Evolutionary conservation across 441 rosid species (phyloP).

Genomic region (Arabidopsis hybrid): DNA sequence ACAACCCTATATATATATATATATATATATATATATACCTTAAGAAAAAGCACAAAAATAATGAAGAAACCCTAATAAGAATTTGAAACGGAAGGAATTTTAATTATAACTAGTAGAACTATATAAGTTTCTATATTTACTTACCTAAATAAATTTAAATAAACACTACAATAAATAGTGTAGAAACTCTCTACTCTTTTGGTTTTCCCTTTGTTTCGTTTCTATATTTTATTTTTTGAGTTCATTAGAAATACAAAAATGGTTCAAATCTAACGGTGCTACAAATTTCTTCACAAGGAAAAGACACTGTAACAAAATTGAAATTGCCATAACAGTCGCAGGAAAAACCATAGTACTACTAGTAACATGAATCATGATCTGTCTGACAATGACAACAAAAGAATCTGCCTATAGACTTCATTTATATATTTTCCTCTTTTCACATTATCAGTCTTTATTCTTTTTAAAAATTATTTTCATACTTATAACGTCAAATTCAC

Average conservation of each 20-base stretch:
- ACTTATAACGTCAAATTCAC: slow-evolving; percentile 4
- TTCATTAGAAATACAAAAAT: neutral
- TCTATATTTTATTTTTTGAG: no score
- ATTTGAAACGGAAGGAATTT: neutral
- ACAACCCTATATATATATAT: neutral
- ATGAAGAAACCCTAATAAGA: neutral
- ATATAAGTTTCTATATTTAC: neutral
- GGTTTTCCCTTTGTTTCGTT: neutral
- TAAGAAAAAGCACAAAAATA: neutral
- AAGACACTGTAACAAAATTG: neutral
- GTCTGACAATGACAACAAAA: slow-evolving; percentile 34
- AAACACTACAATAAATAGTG: neutral
- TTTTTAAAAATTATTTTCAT: neutral
- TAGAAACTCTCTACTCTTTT: neutral
- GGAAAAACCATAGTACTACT: neutral
- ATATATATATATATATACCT: neutral
- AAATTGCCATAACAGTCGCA: slow-evolving; percentile 14
- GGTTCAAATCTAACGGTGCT: slow-evolving; percentile 9
- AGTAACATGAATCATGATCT: slow-evolving; percentile 9
- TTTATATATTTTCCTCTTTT: slow-evolving; percentile 26
- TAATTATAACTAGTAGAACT: neutral
- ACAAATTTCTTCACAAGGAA: no score
- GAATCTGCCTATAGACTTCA: neutral
- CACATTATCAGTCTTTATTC: slow-evolving; percentile 22
- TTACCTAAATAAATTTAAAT: neutral